phyloP scores from a whole-genome alignment of 495 filamentous ascomycete species.

The Tuber brumale region DNA sequence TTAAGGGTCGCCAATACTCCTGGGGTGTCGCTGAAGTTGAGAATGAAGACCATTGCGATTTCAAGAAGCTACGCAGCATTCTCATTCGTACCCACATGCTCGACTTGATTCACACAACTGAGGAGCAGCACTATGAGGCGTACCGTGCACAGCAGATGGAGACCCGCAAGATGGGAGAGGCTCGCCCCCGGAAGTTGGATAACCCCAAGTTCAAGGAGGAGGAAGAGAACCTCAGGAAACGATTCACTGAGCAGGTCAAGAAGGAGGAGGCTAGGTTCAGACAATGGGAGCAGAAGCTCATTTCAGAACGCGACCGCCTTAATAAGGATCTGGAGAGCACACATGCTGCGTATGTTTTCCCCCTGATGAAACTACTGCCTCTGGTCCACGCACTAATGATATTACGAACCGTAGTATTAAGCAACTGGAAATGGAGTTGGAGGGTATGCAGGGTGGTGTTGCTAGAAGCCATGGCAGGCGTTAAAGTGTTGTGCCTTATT shows the following conservation, averaged over 20 bases:
- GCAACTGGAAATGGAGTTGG: slow-evolving; percentile 84
- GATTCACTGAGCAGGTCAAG: slow-evolving; percentile 99
- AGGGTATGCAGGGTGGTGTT: slow-evolving; percentile 84
- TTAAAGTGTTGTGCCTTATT: slow-evolving; percentile 47
- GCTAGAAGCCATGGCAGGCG: slow-evolving; percentile 93
- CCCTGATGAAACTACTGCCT: background rate
- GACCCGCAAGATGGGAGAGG: slow-evolving; percentile 98
- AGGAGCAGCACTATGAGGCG: slow-evolving; percentile 97
- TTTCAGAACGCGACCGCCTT: slow-evolving; percentile 90
- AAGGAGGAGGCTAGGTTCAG: slow-evolving; percentile 97
- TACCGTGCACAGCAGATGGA: slow-evolving; percentile 99
- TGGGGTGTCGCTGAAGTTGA: slow-evolving; percentile 99
- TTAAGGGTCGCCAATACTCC: slow-evolving; percentile 97
- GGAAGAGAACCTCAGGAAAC: slow-evolving; percentile 93
- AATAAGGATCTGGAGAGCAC: slow-evolving; percentile 99
- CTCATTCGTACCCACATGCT: slow-evolving; percentile 99
- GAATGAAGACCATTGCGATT: slow-evolving; percentile 99
- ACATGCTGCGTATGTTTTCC: slow-evolving; percentile 68
- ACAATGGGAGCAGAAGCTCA: slow-evolving; percentile 99
- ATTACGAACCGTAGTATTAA: slow-evolving; percentile 60
- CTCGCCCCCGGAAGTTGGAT: slow-evolving; percentile 91
- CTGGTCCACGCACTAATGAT: background rate
- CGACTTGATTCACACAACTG: slow-evolving; percentile 97
- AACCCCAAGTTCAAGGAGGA: slow-evolving; percentile 99
- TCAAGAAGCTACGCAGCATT: slow-evolving; percentile 99